Base-by-base conservation (phyloP, 2,329 filamentous ascomycete species). In the Coleophoma cylindrospora region DNA sequence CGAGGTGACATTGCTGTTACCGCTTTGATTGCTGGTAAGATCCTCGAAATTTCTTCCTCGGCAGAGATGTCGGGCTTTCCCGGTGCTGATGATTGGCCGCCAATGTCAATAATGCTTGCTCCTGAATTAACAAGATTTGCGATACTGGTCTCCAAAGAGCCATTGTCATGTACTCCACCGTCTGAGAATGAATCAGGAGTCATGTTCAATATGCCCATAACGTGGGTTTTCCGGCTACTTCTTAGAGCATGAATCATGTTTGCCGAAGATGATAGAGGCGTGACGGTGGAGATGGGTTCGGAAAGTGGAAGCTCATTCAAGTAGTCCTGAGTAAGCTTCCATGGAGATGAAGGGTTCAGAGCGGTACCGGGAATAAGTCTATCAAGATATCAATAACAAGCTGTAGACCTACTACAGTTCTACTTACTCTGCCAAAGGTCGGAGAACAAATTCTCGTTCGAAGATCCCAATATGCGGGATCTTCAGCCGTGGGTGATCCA, bases 111-210 rank as follows among this genome's bases (percentile, higher is more conserved):
- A 56, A 97, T 91, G 12, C 84, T 86, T 13, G 89, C 89, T 34
- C 91, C 91, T 8, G 75, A 72, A 37, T 70, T 79, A 64, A 90
- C 84, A 69, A 59, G 45, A 74, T 70, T 14, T 91, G 75, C 1
- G 80, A 86, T 12, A 73, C 64, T 12, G 75, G 69, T 22, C 63
- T 21, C 73, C 19, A 27, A 14, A 32, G 19, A 62, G 40, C 71
- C 69, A 33, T 15, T 27, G 32, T 19, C 9, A 66, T 91, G 80
- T 9, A 74, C 63, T 9, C 91, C 91, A 48, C 91, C 92, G 64
- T 97, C 91, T 1, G 92, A 97, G 73, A 99, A 99, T 10, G 92
- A 97, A 70, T 99, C 92, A 0, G 92, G 92, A 0, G 94, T 97
- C 47, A 95, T 73, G 68, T 99, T 99, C 43, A 97, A 75, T 56